Percentiles rank a stretch among this genome's conserved stretches.
phyloP scores from a whole-genome alignment of 345 rosid genomes.

The Salix suchowensis region DNA sequence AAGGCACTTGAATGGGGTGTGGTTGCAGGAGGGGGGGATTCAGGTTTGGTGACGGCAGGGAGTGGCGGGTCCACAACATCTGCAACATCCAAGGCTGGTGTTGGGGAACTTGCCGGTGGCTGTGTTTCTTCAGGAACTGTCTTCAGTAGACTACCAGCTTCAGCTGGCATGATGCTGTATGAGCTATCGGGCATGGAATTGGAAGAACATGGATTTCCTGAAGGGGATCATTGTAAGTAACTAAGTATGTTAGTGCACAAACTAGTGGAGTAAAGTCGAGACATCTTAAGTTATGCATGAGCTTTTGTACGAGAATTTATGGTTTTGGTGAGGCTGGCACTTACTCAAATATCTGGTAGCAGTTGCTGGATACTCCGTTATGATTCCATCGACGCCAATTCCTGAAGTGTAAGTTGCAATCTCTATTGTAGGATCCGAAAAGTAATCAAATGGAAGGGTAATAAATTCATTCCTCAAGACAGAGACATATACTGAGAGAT shows the following conservation, averaged over 20 bases:
- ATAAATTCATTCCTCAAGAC: slow-evolving; percentile 59
- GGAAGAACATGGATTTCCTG: slow-evolving; percentile 63
- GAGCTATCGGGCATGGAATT: slow-evolving; percentile 27
- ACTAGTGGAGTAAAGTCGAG: not conserved
- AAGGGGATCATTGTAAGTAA: not conserved
- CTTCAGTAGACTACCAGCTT: slow-evolving; percentile 41
- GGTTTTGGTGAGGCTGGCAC: slow-evolving; percentile 11
- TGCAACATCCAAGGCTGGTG: slow-evolving; percentile 40
- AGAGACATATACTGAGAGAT: slow-evolving; percentile 60
- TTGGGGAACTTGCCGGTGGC: slow-evolving; percentile 29
- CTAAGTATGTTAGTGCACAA: not conserved
- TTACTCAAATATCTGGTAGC: slow-evolving; percentile 68
- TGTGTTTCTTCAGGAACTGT: slow-evolving; percentile 5
- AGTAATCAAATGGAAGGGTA: slow-evolving; percentile 61
- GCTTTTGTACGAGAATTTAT: not conserved
- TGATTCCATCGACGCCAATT: slow-evolving; percentile 52
- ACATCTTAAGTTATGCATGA: not conserved
- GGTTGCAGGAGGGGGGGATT: slow-evolving; percentile 6
- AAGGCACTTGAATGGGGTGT: slow-evolving; percentile 25
- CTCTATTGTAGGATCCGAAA: slow-evolving; percentile 63
- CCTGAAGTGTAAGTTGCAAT: slow-evolving; percentile 56
- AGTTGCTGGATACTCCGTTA: slow-evolving; percentile 77
- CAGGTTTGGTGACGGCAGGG: slow-evolving; percentile 45
- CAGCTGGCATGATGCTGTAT: slow-evolving; percentile 45
- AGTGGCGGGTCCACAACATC: slow-evolving; percentile 79